phyloP scores from a whole-genome alignment of 2,329 filamentous ascomycete species.

The Sphaceloma murrayae region DNA sequence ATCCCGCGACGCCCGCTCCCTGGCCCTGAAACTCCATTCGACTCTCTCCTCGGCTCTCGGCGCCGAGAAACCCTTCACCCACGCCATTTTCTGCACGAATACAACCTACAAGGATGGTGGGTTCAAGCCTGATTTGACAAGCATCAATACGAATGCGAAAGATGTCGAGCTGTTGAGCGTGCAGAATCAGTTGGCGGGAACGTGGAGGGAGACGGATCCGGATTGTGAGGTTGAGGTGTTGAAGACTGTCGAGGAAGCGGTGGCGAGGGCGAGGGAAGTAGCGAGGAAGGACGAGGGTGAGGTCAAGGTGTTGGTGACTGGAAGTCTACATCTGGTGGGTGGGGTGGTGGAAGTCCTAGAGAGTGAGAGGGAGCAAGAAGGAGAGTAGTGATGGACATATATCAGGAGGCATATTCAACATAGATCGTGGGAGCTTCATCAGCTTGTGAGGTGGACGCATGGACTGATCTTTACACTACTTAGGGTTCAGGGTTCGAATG shows the following conservation, averaged over 20 bases:
- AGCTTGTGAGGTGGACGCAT: constrained; percentile 2
- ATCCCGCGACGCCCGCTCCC: constrained; percentile 60
- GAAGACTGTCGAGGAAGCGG: constrained; percentile 60
- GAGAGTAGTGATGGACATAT: no score
- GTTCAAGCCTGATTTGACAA: constrained; percentile 55
- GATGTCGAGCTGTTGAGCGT: constrained; percentile 53
- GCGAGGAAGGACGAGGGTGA: constrained; percentile 28
- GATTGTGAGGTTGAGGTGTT: constrained; percentile 47
- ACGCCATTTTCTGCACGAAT: constrained; percentile 76
- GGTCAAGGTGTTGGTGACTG: constrained; percentile 63
- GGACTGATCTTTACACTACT: not conserved
- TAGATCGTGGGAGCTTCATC: constrained; percentile 6
- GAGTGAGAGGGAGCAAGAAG: constrained; percentile 26
- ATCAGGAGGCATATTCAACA: no score
- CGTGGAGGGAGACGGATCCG: constrained; percentile 50
- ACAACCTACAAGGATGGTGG: constrained; percentile 52
- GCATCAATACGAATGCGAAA: constrained; percentile 49
- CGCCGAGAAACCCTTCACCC: constrained; percentile 46
- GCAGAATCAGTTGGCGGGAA: constrained; percentile 55
- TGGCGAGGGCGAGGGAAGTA: constrained; percentile 45
- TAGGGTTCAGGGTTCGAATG: constrained; percentile 41
- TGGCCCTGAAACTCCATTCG: constrained; percentile 54
- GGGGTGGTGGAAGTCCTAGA: constrained; percentile 67
- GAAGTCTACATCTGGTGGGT: constrained; percentile 76
- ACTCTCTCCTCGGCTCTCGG: constrained; percentile 40